A percentile compares a stretch with the other conserved stretches of the same genome.
phyloP scores from a whole-genome alignment of 2,329 filamentous ascomycete species.

The Boeremia lycopersici region DNA sequence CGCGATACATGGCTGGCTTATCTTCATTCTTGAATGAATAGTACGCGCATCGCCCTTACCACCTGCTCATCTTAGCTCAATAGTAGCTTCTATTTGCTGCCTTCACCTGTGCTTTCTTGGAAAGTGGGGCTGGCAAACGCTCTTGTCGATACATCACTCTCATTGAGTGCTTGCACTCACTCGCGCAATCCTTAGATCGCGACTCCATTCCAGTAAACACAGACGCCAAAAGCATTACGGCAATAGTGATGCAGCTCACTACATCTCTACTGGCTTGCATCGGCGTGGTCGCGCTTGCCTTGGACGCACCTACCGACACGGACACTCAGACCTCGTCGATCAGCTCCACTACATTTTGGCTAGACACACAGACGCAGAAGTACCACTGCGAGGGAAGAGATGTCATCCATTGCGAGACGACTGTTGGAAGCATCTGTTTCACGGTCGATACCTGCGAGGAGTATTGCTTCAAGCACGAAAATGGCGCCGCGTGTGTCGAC shows the following conservation, averaged over 20 bases:
- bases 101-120: background rate
- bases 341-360: background rate
- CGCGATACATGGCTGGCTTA: too few species aligned
- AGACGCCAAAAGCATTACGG: background rate
- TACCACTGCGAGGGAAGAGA: slow-evolving; percentile 1
- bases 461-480: slow-evolving; percentile 1
- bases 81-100: slow-evolving; percentile 1
- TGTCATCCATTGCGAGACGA: slow-evolving; percentile 1
- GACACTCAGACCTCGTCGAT: background rate
- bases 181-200: background rate
- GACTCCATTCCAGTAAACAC: background rate
- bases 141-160: background rate
- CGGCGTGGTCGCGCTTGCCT: slow-evolving; percentile 1
- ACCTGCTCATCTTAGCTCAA: background rate
- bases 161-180: background rate
- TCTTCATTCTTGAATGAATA: too few species aligned
- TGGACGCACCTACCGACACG: background rate
- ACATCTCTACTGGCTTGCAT: background rate
- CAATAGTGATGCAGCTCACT: background rate
- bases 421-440: background rate
- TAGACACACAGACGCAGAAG: background rate
- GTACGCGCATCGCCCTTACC: background rate
- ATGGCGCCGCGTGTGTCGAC: slow-evolving; percentile 2
- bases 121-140: slow-evolving; percentile 5
- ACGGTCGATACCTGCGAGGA: background rate